These are phyloP conservation scores for Infundibulicybe gibba DNA, from an alignment of 768 basidiomycete genomes.

Conservation along the genomic window DNA sequence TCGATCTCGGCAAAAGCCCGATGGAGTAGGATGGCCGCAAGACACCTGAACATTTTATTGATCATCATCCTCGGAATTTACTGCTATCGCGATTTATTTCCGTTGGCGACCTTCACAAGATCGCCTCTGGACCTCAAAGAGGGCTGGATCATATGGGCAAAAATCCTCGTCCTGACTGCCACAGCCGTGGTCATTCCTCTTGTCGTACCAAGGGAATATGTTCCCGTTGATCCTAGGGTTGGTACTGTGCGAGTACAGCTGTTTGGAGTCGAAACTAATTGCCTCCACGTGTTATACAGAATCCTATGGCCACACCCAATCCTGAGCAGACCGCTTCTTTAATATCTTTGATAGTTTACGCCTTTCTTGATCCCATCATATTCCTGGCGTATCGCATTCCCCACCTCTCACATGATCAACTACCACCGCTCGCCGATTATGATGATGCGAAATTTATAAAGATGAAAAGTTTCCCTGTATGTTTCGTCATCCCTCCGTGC, in stretches of 20 bases:
- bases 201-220: slow-evolving; percentile 51
- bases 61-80: slow-evolving; percentile 45
- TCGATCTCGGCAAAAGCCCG: slow-evolving; percentile 32
- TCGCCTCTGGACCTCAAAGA: slow-evolving; percentile 45
- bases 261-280: neutral
- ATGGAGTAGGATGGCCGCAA: slow-evolving; percentile 31
- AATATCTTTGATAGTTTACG: slow-evolving; percentile 39
- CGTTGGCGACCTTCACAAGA: slow-evolving; percentile 51
- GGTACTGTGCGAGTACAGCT: neutral
- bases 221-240: slow-evolving; percentile 51
- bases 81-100: slow-evolving; percentile 57
- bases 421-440: slow-evolving; percentile 65
- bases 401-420: slow-evolving; percentile 46
- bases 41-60: slow-evolving; percentile 47
- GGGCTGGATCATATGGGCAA: slow-evolving; percentile 50
- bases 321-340: slow-evolving; percentile 52
- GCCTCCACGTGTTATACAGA: slow-evolving; percentile 13
- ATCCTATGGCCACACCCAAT: slow-evolving; percentile 28
- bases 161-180: slow-evolving; percentile 41
- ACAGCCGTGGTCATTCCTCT: slow-evolving; percentile 50
- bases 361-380: slow-evolving; percentile 53
- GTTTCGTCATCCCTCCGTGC: slow-evolving; percentile 19
- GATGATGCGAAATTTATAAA: slow-evolving; percentile 33
- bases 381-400: slow-evolving; percentile 40
- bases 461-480: slow-evolving; percentile 23